Evolutionary conservation across 2,329 filamentous ascomycete species (phyloP).

Genomic region (Sporothrix curviconia): DNA sequence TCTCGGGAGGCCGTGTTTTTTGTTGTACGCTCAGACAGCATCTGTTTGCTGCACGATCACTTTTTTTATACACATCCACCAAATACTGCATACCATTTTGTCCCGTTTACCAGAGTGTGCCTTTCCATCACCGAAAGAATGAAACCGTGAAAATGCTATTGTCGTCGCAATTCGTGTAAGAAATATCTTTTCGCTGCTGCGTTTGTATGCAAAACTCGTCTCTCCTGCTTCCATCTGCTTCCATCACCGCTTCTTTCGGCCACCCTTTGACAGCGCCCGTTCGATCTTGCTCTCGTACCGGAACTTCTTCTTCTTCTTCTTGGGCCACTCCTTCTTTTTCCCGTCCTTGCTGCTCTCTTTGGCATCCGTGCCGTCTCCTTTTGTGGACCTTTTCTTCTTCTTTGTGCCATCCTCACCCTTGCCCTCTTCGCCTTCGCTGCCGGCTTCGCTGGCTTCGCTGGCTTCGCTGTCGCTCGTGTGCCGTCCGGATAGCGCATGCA

Average conservation of each 20-base stretch:
- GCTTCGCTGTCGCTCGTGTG: slow-evolving; percentile 20
- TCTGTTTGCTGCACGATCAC: slow-evolving; percentile 12
- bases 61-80: slow-evolving; percentile 9
- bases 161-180: slow-evolving; percentile 1
- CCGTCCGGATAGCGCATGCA: slow-evolving; percentile 47
- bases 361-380: slow-evolving; percentile 27
- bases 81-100: slow-evolving; percentile 15
- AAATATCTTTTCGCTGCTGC: neutral
- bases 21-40: slow-evolving; percentile 6
- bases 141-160: neutral
- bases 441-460: slow-evolving; percentile 30
- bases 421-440: slow-evolving; percentile 30
- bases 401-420: slow-evolving; percentile 28
- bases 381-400: slow-evolving; percentile 25
- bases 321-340: slow-evolving; percentile 34
- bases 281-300: slow-evolving; percentile 87
- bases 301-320: slow-evolving; percentile 83
- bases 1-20: slow-evolving; percentile 12
- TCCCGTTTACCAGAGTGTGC: neutral
- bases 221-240: neutral
- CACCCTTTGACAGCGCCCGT: slow-evolving; percentile 65
- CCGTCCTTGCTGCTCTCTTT: slow-evolving; percentile 26
- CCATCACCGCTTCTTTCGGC: slow-evolving; percentile 47
- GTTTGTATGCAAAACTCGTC: neutral
- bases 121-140: too few relatives aligned